A percentile compares a stretch with the other conserved stretches of the same genome.
Conservation (phyloP, 2,329 filamentous ascomycete genomes). For the Calonectria henricotiae region DNA sequence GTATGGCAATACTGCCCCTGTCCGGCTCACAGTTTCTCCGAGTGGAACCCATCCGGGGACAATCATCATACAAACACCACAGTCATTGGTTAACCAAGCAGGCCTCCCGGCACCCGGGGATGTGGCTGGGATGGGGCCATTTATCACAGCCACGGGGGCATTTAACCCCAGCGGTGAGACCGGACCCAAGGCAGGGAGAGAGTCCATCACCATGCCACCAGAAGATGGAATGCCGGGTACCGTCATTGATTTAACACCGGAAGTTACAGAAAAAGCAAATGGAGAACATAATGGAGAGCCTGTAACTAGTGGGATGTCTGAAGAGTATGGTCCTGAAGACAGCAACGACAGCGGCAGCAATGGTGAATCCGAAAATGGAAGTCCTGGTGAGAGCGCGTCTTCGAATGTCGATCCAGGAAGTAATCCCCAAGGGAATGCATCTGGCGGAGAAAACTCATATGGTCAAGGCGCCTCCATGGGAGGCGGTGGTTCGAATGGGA, state of each 20-base stretch:
- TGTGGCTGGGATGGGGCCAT: background rate
- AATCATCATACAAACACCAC: slow-evolving; percentile 45
- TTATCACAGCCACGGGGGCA: background rate
- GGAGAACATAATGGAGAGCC: background rate
- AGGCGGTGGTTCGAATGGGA: background rate
- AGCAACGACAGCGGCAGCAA: background rate
- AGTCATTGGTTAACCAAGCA: background rate
- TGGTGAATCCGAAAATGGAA: background rate
- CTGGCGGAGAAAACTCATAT: background rate
- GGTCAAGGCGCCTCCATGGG: background rate
- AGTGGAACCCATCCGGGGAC: slow-evolving; percentile 41
- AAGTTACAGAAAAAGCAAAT: background rate
- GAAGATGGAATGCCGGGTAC: slow-evolving; percentile 4
- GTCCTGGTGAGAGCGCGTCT: background rate
- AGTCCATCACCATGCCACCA: slow-evolving; percentile 1
- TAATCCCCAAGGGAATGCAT: background rate
- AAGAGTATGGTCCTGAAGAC: background rate
- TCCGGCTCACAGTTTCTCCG: slow-evolving; percentile 39
- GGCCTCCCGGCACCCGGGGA: background rate
- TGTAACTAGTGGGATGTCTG: background rate
- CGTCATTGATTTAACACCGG: slow-evolving; percentile 3
- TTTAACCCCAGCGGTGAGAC: background rate
- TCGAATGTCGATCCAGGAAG: background rate
- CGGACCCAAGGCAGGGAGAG: background rate
- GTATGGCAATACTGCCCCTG: slow-evolving; percentile 14